Evolutionary conservation across 352 stramenopile genomes (phyloP), one percentile per base, ranked within the genome.

Genomic region (Pythium pectinolyticum): DNA sequence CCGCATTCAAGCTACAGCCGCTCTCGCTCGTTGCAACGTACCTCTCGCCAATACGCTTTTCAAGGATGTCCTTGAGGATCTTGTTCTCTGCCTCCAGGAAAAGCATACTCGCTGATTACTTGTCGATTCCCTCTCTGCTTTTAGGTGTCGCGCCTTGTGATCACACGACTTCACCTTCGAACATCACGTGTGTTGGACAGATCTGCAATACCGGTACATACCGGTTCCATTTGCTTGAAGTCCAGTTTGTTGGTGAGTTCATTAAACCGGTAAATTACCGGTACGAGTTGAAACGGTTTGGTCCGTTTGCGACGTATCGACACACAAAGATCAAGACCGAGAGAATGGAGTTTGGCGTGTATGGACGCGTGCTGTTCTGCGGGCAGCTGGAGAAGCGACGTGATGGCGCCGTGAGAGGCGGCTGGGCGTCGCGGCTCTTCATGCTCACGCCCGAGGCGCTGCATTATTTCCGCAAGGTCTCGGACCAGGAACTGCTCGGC

Each of bases 41-140:
- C 85, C 77, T 86, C 49, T 82, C 79, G 10, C 84, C 86, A 40
- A 94, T 40, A 32, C 84, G 84, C 22, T 77, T 80, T 54, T 84
- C 69, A 10, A 94, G 70, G 47, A 94, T 82, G 72, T 92, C 84
- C 72, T 92, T 91, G 37, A 94, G 80, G 67, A 94, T 92, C 79
- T 94, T 94, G 78, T 92, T 92, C 70, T 93, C 84, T 59, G 81
- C 74, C 68, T 94, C 86, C 28, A 94, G 74, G 71, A 92, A 92
- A 52, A 94, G 70, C 86, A 94, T 94, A 39, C 35, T 53, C 35
- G 14, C 58, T 4, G 47, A 37, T 52, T 30, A 39, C 53, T 20
- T 34, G 27, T 55, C 60, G 48, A 48, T 40, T 39, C 51, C 41
- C 31, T 39, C 66, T 51, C 20, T 58, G 55, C 77, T 70, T 58